phyloP scores from a whole-genome alignment of 257 asterid species.

The Datura wrightii region DNA sequence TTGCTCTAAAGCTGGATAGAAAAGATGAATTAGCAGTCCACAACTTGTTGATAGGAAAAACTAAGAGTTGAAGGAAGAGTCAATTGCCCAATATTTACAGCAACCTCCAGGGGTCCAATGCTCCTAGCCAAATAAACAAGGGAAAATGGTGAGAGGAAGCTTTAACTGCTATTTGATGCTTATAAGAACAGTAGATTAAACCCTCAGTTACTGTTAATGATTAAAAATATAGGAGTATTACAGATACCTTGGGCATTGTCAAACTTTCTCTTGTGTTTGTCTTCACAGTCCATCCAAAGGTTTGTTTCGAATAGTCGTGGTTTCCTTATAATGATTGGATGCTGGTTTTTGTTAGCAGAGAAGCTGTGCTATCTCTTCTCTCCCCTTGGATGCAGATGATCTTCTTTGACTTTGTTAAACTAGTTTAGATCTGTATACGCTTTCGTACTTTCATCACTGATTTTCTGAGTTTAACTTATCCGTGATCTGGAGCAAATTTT shows the following conservation, averaged over 20 bases:
- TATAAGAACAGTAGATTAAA: background rate
- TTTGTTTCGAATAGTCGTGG: background rate
- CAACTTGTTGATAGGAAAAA: no score
- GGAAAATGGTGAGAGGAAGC: background rate
- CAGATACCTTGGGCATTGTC: background rate
- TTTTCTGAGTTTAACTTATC: background rate
- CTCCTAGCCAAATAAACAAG: background rate
- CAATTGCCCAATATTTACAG: no score
- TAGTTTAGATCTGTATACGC: background rate
- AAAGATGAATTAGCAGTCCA: no score
- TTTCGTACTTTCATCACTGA: background rate
- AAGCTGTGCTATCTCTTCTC: background rate
- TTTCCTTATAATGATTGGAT: background rate
- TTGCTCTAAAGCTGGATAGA: no score
- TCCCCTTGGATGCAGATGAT: background rate
- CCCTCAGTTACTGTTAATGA: background rate
- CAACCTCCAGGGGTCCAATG: background rate
- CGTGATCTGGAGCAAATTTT: background rate
- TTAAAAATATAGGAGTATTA: background rate
- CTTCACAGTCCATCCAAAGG: background rate
- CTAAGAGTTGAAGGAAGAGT: no score
- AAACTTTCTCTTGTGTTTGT: conserved; percentile 13
- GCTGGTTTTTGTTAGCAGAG: background rate
- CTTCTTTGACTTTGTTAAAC: background rate
- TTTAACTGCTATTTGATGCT: background rate